A percentile compares a stretch with the other conserved stretches of the same genome.
Evolutionary conservation across 1,139 yeast species (phyloP).

Genomic region (Zygosaccharomyces sapae): DNA sequence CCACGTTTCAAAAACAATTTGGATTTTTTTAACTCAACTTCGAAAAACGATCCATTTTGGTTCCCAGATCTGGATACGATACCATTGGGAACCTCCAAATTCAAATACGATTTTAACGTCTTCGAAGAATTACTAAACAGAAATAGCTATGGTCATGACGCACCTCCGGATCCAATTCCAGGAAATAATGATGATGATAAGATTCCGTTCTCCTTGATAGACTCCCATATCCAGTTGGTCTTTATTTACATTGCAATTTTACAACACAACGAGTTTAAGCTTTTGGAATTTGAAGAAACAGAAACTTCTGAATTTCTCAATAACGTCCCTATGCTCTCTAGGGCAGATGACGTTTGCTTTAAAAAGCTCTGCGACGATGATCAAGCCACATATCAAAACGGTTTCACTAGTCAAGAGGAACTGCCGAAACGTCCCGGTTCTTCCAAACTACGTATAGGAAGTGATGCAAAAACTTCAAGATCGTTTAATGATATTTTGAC

Average conservation of each 20-base stretch:
- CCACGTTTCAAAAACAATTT: conserved; percentile 15
- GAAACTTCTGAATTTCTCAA: conserved; percentile 79
- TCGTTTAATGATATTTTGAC: conserved; percentile 50
- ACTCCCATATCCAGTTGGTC: conserved; percentile 73
- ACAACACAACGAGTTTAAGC: conserved; percentile 71
- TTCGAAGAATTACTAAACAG: conserved; percentile 29
- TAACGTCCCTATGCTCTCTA: conserved; percentile 43
- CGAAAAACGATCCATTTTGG: conserved; percentile 36
- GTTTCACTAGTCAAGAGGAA: conserved; percentile 13
- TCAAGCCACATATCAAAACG: conserved; percentile 6
- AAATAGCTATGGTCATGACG: conserved; percentile 24
- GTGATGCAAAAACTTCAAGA: conserved; percentile 36
- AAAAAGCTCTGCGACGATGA: conserved; percentile 26
- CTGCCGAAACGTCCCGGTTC: conserved; percentile 14
- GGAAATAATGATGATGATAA: conserved; percentile 17
- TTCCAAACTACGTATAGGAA: conserved; percentile 34
- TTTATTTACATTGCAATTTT: conserved; percentile 76
- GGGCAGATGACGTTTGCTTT: conserved; percentile 33
- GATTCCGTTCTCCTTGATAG: conserved; percentile 63
- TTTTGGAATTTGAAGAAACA: conserved; percentile 83
- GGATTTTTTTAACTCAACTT: conserved; percentile 18
- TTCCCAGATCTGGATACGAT: conserved; percentile 35
- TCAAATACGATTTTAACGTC: conserved; percentile 30
- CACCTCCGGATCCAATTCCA: conserved; percentile 6
- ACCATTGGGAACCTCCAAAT: conserved; percentile 27